Percentiles rank a stretch among this genome's conserved stretches.
phyloP scores from a whole-genome alignment of 2,329 filamentous ascomycete species.

The Hypoxylon sp. region DNA sequence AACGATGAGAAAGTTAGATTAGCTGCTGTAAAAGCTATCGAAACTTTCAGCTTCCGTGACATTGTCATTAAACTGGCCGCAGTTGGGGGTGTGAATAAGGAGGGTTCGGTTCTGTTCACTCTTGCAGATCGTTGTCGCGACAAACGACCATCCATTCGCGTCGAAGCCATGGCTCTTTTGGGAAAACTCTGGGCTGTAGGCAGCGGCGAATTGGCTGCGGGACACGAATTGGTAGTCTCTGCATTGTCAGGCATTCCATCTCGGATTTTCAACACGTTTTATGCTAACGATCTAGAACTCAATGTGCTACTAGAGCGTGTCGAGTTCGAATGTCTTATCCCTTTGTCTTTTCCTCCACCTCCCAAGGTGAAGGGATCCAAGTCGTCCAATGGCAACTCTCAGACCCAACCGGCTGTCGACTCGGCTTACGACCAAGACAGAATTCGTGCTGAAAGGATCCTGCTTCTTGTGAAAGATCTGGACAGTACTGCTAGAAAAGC shows the following conservation, averaged over 20 bases:
- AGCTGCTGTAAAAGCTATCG: constrained; percentile 88
- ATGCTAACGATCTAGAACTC: constrained; percentile 89
- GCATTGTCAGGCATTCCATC: constrained; percentile 87
- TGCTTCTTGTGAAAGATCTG: constrained; percentile 84
- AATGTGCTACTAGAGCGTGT: constrained; percentile 88
- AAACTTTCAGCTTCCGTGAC: constrained; percentile 83
- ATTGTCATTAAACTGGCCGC: constrained; percentile 86
- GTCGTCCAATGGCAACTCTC: constrained; percentile 69
- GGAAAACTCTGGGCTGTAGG: constrained; percentile 95
- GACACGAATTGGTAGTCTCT: constrained; percentile 80
- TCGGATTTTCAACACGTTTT: constrained; percentile 88
- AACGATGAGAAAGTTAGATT: constrained; percentile 91
- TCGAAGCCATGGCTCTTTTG: constrained; percentile 87
- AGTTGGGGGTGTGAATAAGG: constrained; percentile 79
- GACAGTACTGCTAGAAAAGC: constrained; percentile 85
- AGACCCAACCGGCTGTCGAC: constrained; percentile 64
- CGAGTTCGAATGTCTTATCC: constrained; percentile 89
- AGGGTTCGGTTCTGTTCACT: constrained; percentile 83
- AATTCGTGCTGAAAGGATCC: constrained; percentile 85
- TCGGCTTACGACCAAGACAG: constrained; percentile 76
- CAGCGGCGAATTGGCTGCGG: constrained; percentile 85
- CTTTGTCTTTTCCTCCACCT: constrained; percentile 85
- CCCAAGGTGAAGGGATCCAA: constrained; percentile 74
- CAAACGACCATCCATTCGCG: constrained; percentile 82
- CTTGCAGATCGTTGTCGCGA: constrained; percentile 92